A percentile compares a stretch with the other conserved stretches of the same genome.
phyloP scores from a whole-genome alignment of 2,329 filamentous ascomycete genomes.

The Epichloe uncinata region DNA sequence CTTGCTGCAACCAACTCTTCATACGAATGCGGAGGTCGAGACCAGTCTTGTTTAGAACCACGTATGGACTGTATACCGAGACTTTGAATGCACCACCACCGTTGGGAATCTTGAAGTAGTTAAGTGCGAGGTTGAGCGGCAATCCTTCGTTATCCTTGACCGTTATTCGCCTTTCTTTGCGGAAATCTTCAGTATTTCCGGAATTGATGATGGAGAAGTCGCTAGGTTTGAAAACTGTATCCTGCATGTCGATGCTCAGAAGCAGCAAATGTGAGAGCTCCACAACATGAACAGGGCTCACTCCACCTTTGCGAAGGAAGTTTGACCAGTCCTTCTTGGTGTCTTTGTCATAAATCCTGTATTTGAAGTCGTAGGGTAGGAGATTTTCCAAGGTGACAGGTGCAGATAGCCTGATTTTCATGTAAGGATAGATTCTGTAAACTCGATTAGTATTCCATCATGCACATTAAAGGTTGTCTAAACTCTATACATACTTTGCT shows the following conservation, averaged over 20 bases:
- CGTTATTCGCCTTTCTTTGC: conserved; percentile 62
- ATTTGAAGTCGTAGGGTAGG: conserved; percentile 96
- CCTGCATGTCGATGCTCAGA: conserved; percentile 91
- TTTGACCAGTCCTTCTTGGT: conserved; percentile 99
- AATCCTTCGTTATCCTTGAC: conserved; percentile 79
- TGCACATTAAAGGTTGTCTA: background rate
- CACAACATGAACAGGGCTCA: conserved; percentile 94
- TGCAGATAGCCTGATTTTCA: conserved; percentile 83
- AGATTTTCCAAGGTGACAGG: conserved; percentile 91
- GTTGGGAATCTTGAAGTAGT: conserved; percentile 82
- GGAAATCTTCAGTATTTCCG: conserved; percentile 75
- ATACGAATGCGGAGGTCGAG: conserved; percentile 76
- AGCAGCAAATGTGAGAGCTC: conserved; percentile 88
- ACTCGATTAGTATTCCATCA: background rate
- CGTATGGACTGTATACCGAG: conserved; percentile 87
- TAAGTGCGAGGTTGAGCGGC: conserved; percentile 66
- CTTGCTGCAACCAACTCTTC: conserved; percentile 76
- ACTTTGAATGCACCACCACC: conserved; percentile 94
- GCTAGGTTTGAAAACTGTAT: conserved; percentile 85
- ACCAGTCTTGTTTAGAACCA: conserved; percentile 90
- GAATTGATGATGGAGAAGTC: conserved; percentile 97
- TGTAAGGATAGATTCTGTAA: conserved; percentile 71
- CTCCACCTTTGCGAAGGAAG: conserved; percentile 88
- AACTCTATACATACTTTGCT: conserved; percentile 43
- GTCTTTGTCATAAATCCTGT: conserved; percentile 96